phyloP scores from a whole-genome alignment of 495 filamentous ascomycete species.

The Xylaria acuta region DNA sequence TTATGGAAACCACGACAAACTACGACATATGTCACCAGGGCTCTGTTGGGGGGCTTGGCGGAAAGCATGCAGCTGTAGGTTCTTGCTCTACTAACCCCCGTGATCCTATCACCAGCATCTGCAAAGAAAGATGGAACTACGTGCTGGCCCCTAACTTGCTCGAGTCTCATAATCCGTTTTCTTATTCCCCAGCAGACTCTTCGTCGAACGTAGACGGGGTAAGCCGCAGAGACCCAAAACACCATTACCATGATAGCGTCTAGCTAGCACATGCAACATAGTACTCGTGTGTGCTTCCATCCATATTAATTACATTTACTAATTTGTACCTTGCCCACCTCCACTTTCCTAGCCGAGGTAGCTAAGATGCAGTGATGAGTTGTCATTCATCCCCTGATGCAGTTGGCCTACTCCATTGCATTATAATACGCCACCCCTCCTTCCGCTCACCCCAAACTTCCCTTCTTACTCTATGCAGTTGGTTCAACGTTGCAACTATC shows the following conservation, averaged over 20 bases:
- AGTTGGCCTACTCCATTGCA: slow-evolving; percentile 17
- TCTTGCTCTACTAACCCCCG: not conserved
- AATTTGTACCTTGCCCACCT: not conserved
- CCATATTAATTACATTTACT: not conserved
- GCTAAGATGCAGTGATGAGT: slow-evolving; percentile 21
- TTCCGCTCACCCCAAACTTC: slow-evolving; percentile 7
- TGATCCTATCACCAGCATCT: not conserved
- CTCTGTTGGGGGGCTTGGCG: not conserved
- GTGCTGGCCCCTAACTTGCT: not conserved
- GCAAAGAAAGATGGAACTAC: not conserved
- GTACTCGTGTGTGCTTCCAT: not conserved
- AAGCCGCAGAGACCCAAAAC: not conserved
- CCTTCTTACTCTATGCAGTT: slow-evolving; percentile 26
- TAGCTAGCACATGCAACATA: not conserved
- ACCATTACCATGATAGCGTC: not conserved
- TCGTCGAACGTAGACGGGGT: not conserved
- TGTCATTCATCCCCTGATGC: slow-evolving; percentile 16
- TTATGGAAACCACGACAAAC: not conserved
- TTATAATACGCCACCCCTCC: slow-evolving; percentile 13
- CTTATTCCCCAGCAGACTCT: not conserved
- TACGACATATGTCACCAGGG: not conserved
- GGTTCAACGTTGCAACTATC: slow-evolving; percentile 25
- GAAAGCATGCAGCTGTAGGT: not conserved
- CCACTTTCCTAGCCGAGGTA: slow-evolving; percentile 8
- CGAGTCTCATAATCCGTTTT: not conserved